Base-by-base conservation (phyloP, 2,329 filamentous ascomycete genomes). In the Aspergillus thermomutatus region DNA sequence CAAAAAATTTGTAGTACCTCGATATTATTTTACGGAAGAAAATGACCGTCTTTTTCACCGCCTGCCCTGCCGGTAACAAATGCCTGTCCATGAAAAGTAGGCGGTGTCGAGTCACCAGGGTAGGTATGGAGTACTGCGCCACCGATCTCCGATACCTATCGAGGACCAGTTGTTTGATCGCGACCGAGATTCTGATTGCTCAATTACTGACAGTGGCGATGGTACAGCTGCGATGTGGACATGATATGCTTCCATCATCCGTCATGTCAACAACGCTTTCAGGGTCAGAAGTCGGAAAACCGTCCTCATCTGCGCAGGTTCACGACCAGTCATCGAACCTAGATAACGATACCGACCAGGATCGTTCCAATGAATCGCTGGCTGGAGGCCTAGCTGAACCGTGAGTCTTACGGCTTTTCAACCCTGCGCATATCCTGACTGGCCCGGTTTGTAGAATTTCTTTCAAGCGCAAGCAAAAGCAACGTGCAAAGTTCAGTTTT, bases 401-500 rank as follows among this genome's bases (percentile, higher is more conserved):
- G 74, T 77, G 61, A 62, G 72, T 60, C 7, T 41, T 47, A 37
- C 14, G 5, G 14, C 14, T 17, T 6, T 37, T 37, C 2, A 37
- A 37, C 23, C 10, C 54, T 23, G 7, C 41, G 21, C 43, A 11
- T 53, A 17, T 27, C 41, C 60, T 61, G 21, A 66, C 48, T 21
- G 27, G 11, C 3, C 25, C 5, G 1, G 27, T 19, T 43, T 50
- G 10, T 54, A 77, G 75, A 14, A 72, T 77, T 27, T 70, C 75
- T 7, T 77, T 77, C 59, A 77, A 77, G 58, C 74, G 72, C 57
- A 79, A 78, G 64, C 71, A 70, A 58, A 77, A 75, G 57, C 69
- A 67, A 52, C 68, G 67, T 31, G 69, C 74, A 23, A 67, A 70
- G 40, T 77, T 78, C 58, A 72, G 70, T 55, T 50, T 78, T 5